These are phyloP conservation scores for Sphagnum tenellum DNA, from an alignment of 225 moss, liverwort and hornwort genomes.

Conservation along the genomic window DNA sequence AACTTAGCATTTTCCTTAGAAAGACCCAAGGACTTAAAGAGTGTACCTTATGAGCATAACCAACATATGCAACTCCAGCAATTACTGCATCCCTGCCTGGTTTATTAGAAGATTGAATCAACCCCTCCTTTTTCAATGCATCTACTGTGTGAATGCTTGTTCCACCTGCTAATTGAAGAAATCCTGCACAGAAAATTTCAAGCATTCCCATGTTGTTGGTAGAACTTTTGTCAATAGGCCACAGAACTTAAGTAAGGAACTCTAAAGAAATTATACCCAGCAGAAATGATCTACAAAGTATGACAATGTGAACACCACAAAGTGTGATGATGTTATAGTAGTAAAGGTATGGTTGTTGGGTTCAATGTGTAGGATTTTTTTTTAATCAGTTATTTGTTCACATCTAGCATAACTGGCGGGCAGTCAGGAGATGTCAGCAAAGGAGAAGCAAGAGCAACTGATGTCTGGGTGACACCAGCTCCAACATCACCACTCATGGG, in stretches of 20 bases:
- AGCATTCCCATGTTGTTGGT: no score
- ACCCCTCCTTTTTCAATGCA: constrained; percentile 36
- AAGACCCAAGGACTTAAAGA: no score
- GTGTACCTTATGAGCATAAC: constrained; percentile 91
- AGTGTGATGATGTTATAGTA: no score
- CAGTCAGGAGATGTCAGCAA: constrained; percentile 45
- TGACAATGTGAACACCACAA: no score
- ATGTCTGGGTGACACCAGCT: constrained; percentile 66
- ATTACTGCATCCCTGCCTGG: constrained; percentile 25
- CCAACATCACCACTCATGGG: constrained; percentile 99
- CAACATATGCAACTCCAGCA: constrained; percentile 81
- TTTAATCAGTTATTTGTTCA: no score
- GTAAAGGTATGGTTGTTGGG: no score
- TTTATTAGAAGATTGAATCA: constrained; percentile 23
- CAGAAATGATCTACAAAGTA: no score
- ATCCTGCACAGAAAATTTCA: constrained; percentile 26
- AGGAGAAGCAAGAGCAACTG: constrained; percentile 51
- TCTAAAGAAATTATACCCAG: no score
- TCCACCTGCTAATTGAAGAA: constrained; percentile 82
- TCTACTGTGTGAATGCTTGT: constrained; percentile 68
- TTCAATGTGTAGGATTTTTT: no score
- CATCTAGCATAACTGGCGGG: constrained; percentile 79
- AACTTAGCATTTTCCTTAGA: no score
- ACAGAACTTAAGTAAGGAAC: no score
- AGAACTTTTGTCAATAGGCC: no score